phyloP scores from a whole-genome alignment of 2,329 filamentous ascomycete genomes.

The Fusarium albosuccineum region DNA sequence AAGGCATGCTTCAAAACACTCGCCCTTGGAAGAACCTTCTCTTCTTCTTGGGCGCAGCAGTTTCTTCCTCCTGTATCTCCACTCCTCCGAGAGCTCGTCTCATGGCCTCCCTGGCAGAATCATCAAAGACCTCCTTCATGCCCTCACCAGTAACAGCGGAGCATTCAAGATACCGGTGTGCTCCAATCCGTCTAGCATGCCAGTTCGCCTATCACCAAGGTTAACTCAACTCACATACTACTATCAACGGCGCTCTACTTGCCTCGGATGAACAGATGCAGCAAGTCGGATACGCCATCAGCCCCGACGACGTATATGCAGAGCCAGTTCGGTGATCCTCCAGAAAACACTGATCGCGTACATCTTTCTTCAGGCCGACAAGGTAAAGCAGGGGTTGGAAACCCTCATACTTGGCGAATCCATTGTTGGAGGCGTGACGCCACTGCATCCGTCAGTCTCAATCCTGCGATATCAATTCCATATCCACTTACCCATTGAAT shows the following conservation, averaged over 20 bases:
- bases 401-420: slow-evolving; percentile 42
- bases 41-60: slow-evolving; percentile 31
- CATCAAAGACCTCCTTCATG: slow-evolving; percentile 49
- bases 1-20: background rate
- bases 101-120: slow-evolving; percentile 42
- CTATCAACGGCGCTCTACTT: background rate
- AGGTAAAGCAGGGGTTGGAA: slow-evolving; percentile 48
- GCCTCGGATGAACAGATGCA: slow-evolving; percentile 51
- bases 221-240: slow-evolving; percentile 4
- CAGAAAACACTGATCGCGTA: slow-evolving; percentile 43
- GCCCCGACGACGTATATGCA: slow-evolving; percentile 11
- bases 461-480: fast-evolving
- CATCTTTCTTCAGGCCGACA: slow-evolving; percentile 53
- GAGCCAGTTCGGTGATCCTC: slow-evolving; percentile 34
- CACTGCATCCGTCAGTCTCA: slow-evolving; percentile 43
- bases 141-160: slow-evolving; percentile 54
- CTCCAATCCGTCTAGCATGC: slow-evolving; percentile 50
- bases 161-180: slow-evolving; percentile 51
- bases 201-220: slow-evolving; percentile 45
- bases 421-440: slow-evolving; percentile 45
- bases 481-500: slow-evolving; percentile 51
- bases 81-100: slow-evolving; percentile 28
- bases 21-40: slow-evolving; percentile 30
- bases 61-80: slow-evolving; percentile 11
- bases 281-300: slow-evolving; percentile 45